Base-by-base conservation (phyloP, 1,284 basidiomycete genomes). In the Trametes sp. region DNA sequence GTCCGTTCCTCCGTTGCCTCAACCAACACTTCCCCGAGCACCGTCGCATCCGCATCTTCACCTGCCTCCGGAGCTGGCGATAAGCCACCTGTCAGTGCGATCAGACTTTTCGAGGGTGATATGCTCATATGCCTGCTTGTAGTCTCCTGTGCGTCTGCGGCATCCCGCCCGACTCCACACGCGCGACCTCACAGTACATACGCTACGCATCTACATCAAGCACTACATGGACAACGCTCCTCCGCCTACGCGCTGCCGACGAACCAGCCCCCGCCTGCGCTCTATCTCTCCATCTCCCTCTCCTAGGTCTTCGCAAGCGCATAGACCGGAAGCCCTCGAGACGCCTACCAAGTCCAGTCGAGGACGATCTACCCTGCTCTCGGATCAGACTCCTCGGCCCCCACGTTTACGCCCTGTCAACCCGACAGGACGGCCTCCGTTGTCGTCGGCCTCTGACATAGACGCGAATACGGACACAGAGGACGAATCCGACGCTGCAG, bases 161-260 rank as follows among this genome's bases (percentile, higher is more conserved):
- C 89, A 92, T 73, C 91, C 90, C 1, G 86, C 87, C 0, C 81
- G 86, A 35, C 74, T 92, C 21, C 87, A 82, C 54, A 83, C 85
- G 0, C 79, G 80, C 19, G 88, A 92, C 59, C 82, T 93, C 38
- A 91, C 84, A 1, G 80, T 78, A 7, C 87, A 87, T 61, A 87
- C 86, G 0, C 91, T 93, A 72, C 82, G 88, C 13, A 83, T 90
- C 45, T 92, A 93, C 69, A 68, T 93, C 63, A 91, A 90, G 66
- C 87, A 92, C 65, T 92, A 86, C 73, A 88, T 93, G 86, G 86
- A 90, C 69, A 80, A 86, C 49, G 72, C 71, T 0, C 70, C 72
- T 0, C 64, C 65, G 13, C 64, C 62, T 1, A 33, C 19, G 0
- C 42, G 54, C 2, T 58, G 41, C 13, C 33, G n/a, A 23, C 51